Evolutionary conservation across 2,329 filamentous ascomycete genomes (phyloP).

Genomic region (Cladosporium oxysporum): DNA sequence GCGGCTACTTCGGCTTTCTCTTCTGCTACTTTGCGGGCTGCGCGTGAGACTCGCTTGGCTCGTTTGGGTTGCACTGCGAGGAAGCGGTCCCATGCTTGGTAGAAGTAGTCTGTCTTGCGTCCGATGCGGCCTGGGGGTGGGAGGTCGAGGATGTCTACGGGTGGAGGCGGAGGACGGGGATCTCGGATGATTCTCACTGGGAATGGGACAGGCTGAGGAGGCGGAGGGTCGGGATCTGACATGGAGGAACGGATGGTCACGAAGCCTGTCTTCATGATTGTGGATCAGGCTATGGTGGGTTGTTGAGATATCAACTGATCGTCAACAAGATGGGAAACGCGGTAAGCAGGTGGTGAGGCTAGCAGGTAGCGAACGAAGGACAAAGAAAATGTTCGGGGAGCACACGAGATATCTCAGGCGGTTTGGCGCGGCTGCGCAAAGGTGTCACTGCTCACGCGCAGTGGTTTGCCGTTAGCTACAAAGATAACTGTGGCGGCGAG

Average conservation of each 20-base stretch:
- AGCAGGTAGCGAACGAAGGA: not conserved
- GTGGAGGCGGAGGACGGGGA: constrained; percentile 4
- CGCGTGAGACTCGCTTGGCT: constrained; percentile 29
- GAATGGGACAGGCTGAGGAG: constrained; percentile 2
- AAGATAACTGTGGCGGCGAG: constrained; percentile 3
- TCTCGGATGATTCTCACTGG: constrained; percentile 15
- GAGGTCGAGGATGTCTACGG: constrained; percentile 4
- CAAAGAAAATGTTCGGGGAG: constrained; percentile 3
- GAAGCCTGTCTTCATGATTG: constrained; percentile 17
- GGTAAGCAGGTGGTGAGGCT: not conserved
- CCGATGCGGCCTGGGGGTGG: not conserved
- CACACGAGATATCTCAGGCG: constrained; percentile 3
- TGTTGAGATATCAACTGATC: not conserved
- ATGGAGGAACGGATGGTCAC: constrained; percentile 6
- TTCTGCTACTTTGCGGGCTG: constrained; percentile 25
- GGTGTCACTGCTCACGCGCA: constrained; percentile 11
- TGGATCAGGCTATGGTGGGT: not conserved
- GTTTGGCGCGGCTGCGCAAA: constrained; percentile 6
- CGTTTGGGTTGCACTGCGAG: constrained; percentile 33
- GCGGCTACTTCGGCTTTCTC: constrained; percentile 21
- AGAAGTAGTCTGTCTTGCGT: constrained; percentile 23
- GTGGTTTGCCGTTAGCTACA: not conserved
- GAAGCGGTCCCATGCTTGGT: constrained; percentile 36
- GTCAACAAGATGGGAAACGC: not conserved
- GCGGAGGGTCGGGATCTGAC: constrained; percentile 14